Evolutionary conservation across 768 basidiomycete species (phyloP), one percentile per base, ranked within the genome.

Genomic region (Sarcomyxa edulis): DNA sequence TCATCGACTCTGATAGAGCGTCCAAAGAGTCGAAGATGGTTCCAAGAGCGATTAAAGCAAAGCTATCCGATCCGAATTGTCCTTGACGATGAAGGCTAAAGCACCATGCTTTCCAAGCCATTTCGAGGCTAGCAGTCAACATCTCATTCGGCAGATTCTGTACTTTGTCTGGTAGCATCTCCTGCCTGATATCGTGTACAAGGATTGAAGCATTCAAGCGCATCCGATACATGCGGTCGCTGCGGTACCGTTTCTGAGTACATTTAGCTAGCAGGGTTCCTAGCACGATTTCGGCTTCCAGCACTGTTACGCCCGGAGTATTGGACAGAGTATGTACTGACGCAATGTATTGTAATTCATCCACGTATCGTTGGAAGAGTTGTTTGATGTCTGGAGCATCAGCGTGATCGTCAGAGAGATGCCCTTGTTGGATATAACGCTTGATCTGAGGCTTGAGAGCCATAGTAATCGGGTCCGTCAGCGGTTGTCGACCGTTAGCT

Each of bases 221-320:
- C 82, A 88, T 84, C 8, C 78, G 67, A 37, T 78, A 67, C 39
- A 72, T 68, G 19, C 82, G 68, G 44, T 76, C 74, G 20, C 55
- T 68, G 42, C 84, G 65, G 68, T 72, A 81, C 23, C 78, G 60
- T 41, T 67, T 69, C 46, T 87, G 76, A 1, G 73, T 60, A 49
- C 81, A 85, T 42, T 78, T 78, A 2, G 77, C 82, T 31, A 87
- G 58, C 40, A 91, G 91, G 0, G 81, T 78, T 14, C 85, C 86
- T 21, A 79, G 59, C 1, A 87, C 80, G 16, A 88, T 68, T 49
- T 91, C 88, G 35, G 82, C 80, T 51, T 91, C 88, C 5, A 66
- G 56, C 23, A 91, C 65, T 21, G 69, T 69, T 6, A 65, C 65
- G 7, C 72, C 76, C 1, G 78, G 68, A 7, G 65, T 59, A 37